Base-by-base conservation (phyloP, 1,284 basidiomycete species). In the Fomitopsis betulina region DNA sequence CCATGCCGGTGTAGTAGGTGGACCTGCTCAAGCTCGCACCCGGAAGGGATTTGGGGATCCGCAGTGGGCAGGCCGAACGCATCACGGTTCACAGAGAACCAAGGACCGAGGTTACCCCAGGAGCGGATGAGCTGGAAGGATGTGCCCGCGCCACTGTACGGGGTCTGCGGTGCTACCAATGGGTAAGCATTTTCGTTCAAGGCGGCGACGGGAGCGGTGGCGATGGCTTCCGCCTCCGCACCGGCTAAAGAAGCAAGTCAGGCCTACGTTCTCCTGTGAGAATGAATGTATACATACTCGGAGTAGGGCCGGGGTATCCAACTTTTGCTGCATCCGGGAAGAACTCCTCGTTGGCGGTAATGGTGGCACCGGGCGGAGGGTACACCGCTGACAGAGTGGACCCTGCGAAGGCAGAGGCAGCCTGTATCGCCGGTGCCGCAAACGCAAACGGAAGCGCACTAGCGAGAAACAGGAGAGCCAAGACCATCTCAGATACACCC, bases 91-190 rank as follows among this genome's bases (percentile, higher is more conserved):
- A 85, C 77, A 4, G 82, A 84, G 65, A 79, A 79, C 77, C 79
- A 82, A 3, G 85, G 85, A 0, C 79, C 72, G 23, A 87, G 76
- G 65, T 81, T 84, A 17, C 83, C 86, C 75, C 81, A 79, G 62
- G 78, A 72, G 47, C 62, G 66, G 17, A 67, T 54, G 8, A 65
- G 54, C 57, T 71, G 60, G 61, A 72, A 72, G n/a, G 62, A 32
- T 5, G 58, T 56, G 15, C 54, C 58, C 25, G 58, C 38, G 23
- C 60, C 45, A 6, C 55, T 52, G 8, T 42, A 52, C 38, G 63
- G 59, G 12, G 52, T 51, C 1, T 54, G 57, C 17, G 66, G 67
- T 35, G 63, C 58, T 21, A 68, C 55, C 21, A 70, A 59, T 3
- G 69, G 68, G 30, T 66, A 68, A 19, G 65, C 58, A 49, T 67